A percentile compares a stretch with the other conserved stretches of the same genome.
phyloP scores from a whole-genome alignment of 2,329 filamentous ascomycete genomes.

The Raffaelea arxii region DNA sequence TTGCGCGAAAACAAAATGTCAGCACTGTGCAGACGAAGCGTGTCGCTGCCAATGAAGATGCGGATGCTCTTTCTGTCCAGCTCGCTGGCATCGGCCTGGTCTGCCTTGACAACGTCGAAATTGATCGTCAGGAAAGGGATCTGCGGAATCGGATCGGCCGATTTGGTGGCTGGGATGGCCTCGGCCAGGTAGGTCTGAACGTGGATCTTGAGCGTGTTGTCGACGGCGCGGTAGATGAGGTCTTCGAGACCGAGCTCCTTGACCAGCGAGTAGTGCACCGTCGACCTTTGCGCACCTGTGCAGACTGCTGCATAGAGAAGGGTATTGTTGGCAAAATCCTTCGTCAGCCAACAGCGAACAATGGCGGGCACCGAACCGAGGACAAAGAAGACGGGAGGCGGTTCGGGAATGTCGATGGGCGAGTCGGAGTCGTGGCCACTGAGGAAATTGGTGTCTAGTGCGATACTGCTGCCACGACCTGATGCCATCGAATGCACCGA shows the following conservation, averaged over 20 bases:
- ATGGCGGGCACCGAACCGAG: conserved; percentile 87
- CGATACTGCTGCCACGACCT: conserved; percentile 78
- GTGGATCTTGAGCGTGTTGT: conserved; percentile 59
- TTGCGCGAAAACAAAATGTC: conserved; percentile 91
- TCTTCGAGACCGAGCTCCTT: conserved; percentile 62
- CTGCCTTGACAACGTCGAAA: conserved; percentile 62
- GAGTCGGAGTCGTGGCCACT: conserved; percentile 57
- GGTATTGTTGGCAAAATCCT: conserved; percentile 79
- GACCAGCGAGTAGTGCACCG: conserved; percentile 66
- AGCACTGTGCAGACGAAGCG: conserved; percentile 74
- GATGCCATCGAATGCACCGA: conserved; percentile 63
- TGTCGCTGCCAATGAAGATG: conserved; percentile 84
- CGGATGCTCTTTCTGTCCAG: conserved; percentile 58
- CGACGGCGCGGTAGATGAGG: conserved; percentile 54
- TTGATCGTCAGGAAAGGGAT: conserved; percentile 72
- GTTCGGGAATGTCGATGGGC: conserved; percentile 60
- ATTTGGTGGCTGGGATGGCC: conserved; percentile 67
- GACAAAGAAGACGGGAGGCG: conserved; percentile 76
- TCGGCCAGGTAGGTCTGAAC: conserved; percentile 84
- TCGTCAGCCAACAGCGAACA: conserved; percentile 89
- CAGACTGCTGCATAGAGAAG: conserved; percentile 88
- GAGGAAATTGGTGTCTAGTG: conserved; percentile 64
- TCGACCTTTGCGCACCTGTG: conserved; percentile 81
- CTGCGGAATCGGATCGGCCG: conserved; percentile 61
- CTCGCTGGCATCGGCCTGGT: conserved; percentile 34